A percentile compares a stretch with the other conserved stretches of the same genome.
Evolutionary conservation across 2,329 filamentous ascomycete genomes (phyloP).

Genomic region (Botrytis sinoallii): DNA sequence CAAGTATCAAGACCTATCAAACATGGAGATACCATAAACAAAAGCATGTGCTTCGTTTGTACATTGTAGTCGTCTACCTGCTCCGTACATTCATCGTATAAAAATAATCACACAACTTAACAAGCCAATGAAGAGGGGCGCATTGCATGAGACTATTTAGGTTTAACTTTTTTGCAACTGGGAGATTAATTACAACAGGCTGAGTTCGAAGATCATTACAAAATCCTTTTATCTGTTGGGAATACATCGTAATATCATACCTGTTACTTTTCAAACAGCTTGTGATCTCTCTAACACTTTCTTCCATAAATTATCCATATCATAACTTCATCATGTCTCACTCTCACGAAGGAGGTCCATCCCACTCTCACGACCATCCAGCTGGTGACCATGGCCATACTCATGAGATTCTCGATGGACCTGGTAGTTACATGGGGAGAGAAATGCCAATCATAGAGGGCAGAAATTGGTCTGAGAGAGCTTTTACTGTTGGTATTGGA

Average conservation of each 20-base stretch:
- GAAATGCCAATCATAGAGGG: conserved; percentile 94
- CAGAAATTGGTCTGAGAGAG: conserved; percentile 80
- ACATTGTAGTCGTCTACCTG: background rate
- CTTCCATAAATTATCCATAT: background rate
- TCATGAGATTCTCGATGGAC: conserved; percentile 92
- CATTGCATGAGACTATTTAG: background rate
- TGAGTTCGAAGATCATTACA: background rate
- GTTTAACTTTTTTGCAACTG: background rate
- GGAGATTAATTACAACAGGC: background rate
- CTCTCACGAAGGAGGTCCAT: conserved; percentile 43
- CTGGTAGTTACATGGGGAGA: conserved; percentile 81
- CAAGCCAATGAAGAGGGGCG: conserved; percentile 3
- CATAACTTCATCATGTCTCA: conserved; percentile 24
- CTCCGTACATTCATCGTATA: background rate
- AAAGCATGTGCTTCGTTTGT: background rate
- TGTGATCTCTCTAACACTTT: background rate
- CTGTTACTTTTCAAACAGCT: background rate
- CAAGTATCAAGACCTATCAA: background rate
- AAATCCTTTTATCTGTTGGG: background rate
- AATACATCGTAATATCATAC: background rate
- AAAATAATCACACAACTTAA: background rate
- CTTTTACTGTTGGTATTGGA: conserved; percentile 97
- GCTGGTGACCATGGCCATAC: conserved; percentile 83
- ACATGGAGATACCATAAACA: background rate
- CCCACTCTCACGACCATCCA: conserved; percentile 51